Evolutionary conservation across 768 basidiomycete species (phyloP).

Genomic region (Hortiboletus flavorubellus): DNA sequence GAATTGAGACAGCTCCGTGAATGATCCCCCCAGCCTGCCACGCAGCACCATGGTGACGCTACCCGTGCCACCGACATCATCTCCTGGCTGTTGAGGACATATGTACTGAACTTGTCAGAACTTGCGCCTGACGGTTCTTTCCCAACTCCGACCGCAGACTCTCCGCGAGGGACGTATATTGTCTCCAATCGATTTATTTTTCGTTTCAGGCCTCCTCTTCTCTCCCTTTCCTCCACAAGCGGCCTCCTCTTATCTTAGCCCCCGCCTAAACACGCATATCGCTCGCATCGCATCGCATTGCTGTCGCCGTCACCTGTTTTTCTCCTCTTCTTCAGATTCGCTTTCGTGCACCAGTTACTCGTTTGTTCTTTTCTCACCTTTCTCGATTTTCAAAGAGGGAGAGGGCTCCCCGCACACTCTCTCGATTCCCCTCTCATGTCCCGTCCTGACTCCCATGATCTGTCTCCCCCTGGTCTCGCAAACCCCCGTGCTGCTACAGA

Average conservation of each 20-base stretch:
- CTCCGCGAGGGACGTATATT: constrained; percentile 30
- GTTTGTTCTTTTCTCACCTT: constrained; percentile 23
- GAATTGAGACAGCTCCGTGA: constrained; percentile 15
- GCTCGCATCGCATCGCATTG: constrained; percentile 34
- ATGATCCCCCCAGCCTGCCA: background rate
- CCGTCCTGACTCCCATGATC: constrained; percentile 41
- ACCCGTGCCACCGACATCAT: background rate
- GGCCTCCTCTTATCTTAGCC: constrained; percentile 29
- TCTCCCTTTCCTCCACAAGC: constrained; percentile 4
- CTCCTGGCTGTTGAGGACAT: background rate
- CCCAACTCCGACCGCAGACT: constrained; percentile 31
- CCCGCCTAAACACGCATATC: constrained; percentile 29
- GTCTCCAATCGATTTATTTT: constrained; percentile 27
- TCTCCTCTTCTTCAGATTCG: constrained; percentile 17
- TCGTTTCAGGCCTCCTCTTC: constrained; percentile 24
- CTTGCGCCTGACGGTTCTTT: constrained; percentile 18
- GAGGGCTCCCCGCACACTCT: constrained; percentile 14
- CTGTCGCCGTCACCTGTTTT: constrained; percentile 26
- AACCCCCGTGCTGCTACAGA: constrained; percentile 29
- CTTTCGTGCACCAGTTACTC: constrained; percentile 32
- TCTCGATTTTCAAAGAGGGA: constrained; percentile 27
- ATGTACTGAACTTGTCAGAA: constrained; percentile 19
- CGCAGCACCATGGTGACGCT: background rate
- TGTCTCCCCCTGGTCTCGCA: constrained; percentile 33
- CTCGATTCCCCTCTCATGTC: constrained; percentile 36